Base-by-base conservation (phyloP, 805 yeast species). In the Cyberlindnera samutprakarnensis region DNA sequence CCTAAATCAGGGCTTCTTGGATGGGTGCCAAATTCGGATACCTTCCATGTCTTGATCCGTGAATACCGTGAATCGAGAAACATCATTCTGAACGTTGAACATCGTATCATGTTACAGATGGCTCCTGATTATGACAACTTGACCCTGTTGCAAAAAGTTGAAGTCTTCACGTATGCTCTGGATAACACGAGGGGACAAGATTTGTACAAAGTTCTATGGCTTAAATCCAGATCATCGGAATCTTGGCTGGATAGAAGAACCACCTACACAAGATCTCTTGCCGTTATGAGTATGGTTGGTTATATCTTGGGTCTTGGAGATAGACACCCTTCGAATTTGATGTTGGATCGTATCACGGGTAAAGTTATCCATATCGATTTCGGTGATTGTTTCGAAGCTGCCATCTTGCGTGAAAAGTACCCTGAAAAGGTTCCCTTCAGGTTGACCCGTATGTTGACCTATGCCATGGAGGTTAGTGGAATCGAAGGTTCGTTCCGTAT, bases 351-450 rank as follows among this genome's bases (percentile, higher is more conserved):
- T 41, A 73, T 80, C 30, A 86, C 97, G 0, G 99, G 99, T 39
- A 87, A 90, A 51, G 96, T 92, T 31, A 73, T 92, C 23, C 99
- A 92, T 54, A 90, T 92, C 59, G 99, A 92, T 67, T 92, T 90
- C 59, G 99, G 98, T 44, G 99, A 92, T 55, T 92, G 99, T 70
- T 92, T 92, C 51, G 99, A 92, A 55, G 96, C 97, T 2, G 98
- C 99, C 0, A 87, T 90, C 30, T 61, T 92, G 39, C 74, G 99
- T 44, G 98, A 94, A 46, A 92, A 92, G 54, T 94, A 83, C 56
- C 99, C 99, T 0, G 99, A 92, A 51, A 90, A 88, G 56, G 98
- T 92, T 16, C 99, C 99, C 7, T 92, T 92, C 64, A 71, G 99
- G 56, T 68, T 92, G 37, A 92, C 99, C 0, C 68, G 98, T 57